Evolutionary conservation across 2,329 filamentous ascomycete genomes (phyloP).

Genomic region (Pseudogymnoascus sp.): DNA sequence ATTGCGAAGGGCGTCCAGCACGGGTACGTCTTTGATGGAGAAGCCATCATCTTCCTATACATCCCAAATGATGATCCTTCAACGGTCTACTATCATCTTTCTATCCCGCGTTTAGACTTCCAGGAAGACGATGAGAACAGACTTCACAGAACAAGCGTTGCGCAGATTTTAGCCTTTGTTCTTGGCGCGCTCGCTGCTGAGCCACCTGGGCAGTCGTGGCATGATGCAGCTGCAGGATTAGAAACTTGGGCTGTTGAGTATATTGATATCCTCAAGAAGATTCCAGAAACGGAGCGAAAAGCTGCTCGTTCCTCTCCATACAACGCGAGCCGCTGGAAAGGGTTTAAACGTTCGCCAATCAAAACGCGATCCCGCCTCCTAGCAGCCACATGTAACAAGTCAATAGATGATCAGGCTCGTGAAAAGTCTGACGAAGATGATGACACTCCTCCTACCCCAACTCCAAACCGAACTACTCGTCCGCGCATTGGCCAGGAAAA

Average conservation of each 20-base stretch:
- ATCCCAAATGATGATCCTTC: constrained; percentile 12
- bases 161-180: constrained; percentile 15
- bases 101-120: constrained; percentile 12
- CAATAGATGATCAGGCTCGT: constrained; percentile 1
- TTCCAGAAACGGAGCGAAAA: constrained; percentile 9
- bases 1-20: constrained; percentile 11
- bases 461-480: neutral
- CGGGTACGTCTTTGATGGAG: constrained; percentile 10
- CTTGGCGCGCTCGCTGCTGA: constrained; percentile 28
- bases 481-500: neutral
- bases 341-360: constrained; percentile 12
- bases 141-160: constrained; percentile 11
- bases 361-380: constrained; percentile 9
- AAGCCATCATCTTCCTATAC: constrained; percentile 12
- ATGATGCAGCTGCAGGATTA: constrained; percentile 22
- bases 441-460: constrained; percentile 7
- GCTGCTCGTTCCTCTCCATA: neutral
- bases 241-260: constrained; percentile 12
- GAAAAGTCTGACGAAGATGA: constrained; percentile 1
- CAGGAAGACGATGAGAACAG: constrained; percentile 4
- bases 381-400: constrained; percentile 1
- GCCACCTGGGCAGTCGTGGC: constrained; percentile 29
- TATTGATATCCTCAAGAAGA: constrained; percentile 10
- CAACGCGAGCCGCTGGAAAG: constrained; percentile 7
- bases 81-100: constrained; percentile 10